A percentile compares a stretch with the other conserved stretches of the same genome.
Evolutionary conservation across 768 basidiomycete species (phyloP).

Genomic region (Lactarius deliciosus): DNA sequence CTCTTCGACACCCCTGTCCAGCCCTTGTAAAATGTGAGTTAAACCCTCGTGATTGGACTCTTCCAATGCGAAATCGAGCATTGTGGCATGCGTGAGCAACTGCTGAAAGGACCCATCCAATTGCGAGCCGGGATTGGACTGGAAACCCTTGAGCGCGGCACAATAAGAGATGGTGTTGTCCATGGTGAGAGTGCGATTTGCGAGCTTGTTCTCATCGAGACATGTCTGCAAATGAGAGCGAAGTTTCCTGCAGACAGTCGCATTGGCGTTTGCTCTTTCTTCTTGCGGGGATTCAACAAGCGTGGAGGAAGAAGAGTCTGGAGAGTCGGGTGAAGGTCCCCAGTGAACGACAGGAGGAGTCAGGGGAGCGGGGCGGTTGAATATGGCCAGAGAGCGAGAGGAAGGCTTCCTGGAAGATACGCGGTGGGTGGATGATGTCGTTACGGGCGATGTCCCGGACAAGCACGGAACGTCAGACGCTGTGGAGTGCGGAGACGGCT

Average conservation of each 20-base stretch:
- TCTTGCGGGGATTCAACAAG: slow-evolving; percentile 6
- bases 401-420: slow-evolving; percentile 16
- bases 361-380: not conserved
- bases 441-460: slow-evolving; percentile 6
- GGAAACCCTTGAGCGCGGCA: slow-evolving; percentile 20
- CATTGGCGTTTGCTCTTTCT: not conserved
- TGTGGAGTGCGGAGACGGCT: not conserved
- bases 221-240: slow-evolving; percentile 21
- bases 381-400: slow-evolving; percentile 20
- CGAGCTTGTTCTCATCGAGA: slow-evolving; percentile 24
- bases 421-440: not conserved
- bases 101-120: slow-evolving; percentile 11
- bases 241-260: not conserved
- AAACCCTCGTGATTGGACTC: slow-evolving; percentile 4
- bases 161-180: slow-evolving; percentile 18
- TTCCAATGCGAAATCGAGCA: slow-evolving; percentile 18
- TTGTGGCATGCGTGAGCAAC: slow-evolving; percentile 18
- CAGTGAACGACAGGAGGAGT: slow-evolving; percentile 17
- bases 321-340: slow-evolving; percentile 5
- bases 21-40: slow-evolving; percentile 14
- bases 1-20: slow-evolving; percentile 22
- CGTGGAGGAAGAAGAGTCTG: slow-evolving; percentile 15
- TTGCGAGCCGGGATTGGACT: slow-evolving; percentile 4
- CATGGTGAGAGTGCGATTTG: slow-evolving; percentile 22
- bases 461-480: slow-evolving; percentile 4